These are phyloP conservation scores for Eucommia ulmoides DNA, from an alignment of 257 asterid genomes.

Conservation along the genomic window DNA sequence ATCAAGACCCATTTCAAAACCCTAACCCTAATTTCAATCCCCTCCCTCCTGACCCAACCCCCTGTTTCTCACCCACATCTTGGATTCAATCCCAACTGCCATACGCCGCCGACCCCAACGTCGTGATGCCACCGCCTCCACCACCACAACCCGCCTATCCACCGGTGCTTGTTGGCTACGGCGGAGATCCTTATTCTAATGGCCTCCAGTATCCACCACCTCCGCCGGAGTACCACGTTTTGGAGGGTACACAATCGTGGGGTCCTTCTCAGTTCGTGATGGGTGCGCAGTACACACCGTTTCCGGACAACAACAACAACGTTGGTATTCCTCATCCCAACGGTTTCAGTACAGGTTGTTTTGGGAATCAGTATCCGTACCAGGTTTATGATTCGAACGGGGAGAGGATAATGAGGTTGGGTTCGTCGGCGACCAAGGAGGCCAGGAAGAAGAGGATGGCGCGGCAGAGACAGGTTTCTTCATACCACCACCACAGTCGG, in stretches of 20 bases:
- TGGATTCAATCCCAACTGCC: slow-evolving; percentile 24
- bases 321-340: slow-evolving; percentile 16
- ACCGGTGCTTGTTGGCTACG: slow-evolving; percentile 12
- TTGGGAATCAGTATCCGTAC: slow-evolving; percentile 27
- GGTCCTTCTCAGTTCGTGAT: slow-evolving; percentile 16
- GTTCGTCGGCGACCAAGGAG: slow-evolving; percentile 71
- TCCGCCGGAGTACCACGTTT: slow-evolving; percentile 23
- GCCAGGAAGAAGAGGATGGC: slow-evolving; percentile 97
- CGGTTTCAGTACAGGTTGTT: slow-evolving; percentile 6
- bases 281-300: slow-evolving; percentile 25
- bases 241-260: slow-evolving; percentile 50
- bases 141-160: slow-evolving; percentile 4
- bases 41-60: slow-evolving; percentile 11
- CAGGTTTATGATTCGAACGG: slow-evolving; percentile 37
- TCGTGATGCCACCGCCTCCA: slow-evolving; percentile 1
- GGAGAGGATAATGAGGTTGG: slow-evolving; percentile 34
- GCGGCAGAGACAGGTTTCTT: slow-evolving; percentile 41
- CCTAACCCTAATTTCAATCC: slow-evolving; percentile 18
- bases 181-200: slow-evolving; percentile 19
- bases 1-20: slow-evolving; percentile 15
- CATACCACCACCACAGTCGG: slow-evolving; percentile 36
- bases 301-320: slow-evolving; percentile 13
- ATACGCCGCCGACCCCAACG: slow-evolving; percentile 5
- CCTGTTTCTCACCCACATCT: slow-evolving; percentile 16
- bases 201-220: slow-evolving; percentile 6